Conservation (phyloP, 2,329 filamentous ascomycete genomes). For the Hypoxylon sp. region DNA sequence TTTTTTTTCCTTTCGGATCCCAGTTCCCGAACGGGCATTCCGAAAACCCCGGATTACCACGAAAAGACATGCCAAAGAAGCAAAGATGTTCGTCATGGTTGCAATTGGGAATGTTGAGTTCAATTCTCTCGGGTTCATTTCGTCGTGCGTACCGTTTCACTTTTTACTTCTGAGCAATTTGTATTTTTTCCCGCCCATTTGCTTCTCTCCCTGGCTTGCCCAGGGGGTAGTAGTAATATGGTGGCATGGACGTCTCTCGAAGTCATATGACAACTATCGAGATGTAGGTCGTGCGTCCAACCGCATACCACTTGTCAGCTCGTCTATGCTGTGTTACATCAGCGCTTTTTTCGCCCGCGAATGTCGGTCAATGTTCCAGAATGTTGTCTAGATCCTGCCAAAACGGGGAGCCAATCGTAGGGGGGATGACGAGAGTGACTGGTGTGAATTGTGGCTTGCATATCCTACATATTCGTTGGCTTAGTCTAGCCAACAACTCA, state of each 20-base stretch:
- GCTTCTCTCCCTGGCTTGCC: conserved; percentile 21
- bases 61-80: conserved; percentile 25
- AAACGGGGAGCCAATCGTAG: conserved; percentile 29
- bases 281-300: conserved; percentile 39
- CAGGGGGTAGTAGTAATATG: conserved; percentile 4
- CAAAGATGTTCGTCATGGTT: conserved; percentile 18
- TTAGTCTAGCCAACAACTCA: conserved; percentile 18
- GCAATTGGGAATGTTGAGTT: conserved; percentile 9
- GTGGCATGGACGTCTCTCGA: conserved; percentile 22
- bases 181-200: background rate
- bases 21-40: conserved; percentile 38
- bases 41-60: conserved; percentile 32
- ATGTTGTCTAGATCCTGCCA: conserved; percentile 21
- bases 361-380: conserved; percentile 44
- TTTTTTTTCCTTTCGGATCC: conserved; percentile 15
- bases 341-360: conserved; percentile 24
- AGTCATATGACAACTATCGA: conserved; percentile 38
- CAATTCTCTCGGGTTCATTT: conserved; percentile 7
- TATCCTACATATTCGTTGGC: conserved; percentile 18
- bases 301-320: conserved; percentile 41
- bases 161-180: conserved; percentile 3
- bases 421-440: background rate
- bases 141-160: conserved; percentile 8
- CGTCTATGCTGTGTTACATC: conserved; percentile 40
- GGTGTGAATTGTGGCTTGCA: conserved; percentile 40